Evolutionary conservation across 148 eudicot genomes (phyloP).

Genomic region (Silene conica): DNA sequence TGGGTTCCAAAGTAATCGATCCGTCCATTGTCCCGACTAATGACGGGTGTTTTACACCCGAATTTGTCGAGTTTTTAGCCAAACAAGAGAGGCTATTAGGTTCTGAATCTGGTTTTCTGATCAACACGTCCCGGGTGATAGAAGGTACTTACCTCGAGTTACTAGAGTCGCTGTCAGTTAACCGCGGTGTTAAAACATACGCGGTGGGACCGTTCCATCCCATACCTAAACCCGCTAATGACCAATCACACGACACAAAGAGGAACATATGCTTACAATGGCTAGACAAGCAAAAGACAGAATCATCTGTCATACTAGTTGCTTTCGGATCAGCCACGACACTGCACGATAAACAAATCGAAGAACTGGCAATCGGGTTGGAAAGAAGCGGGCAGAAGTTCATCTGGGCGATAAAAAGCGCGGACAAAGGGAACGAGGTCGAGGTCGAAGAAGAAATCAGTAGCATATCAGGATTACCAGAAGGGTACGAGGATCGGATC

Average conservation of each 20-base stretch:
- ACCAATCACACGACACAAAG: not conserved
- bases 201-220: not conserved
- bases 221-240: not conserved
- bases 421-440: not conserved
- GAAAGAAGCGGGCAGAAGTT: not conserved
- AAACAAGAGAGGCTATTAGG: not conserved
- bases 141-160: not conserved
- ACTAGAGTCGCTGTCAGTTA: not conserved
- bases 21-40: not conserved
- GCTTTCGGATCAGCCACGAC: not conserved
- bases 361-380: not conserved
- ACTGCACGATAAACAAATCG: not conserved
- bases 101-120: not conserved
- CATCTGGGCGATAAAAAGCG: not conserved
- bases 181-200: not conserved
- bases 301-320: not conserved
- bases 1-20: not conserved
- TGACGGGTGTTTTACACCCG: not conserved
- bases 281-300: not conserved
- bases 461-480: no score
- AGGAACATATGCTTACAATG: not conserved
- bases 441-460: not conserved
- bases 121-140: not conserved
- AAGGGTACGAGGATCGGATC: no score
- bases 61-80: not conserved